Percentiles rank a stretch among this genome's conserved stretches.
Evolutionary conservation across 768 basidiomycete species (phyloP).

Genomic region (Tylopilus subfusipes): DNA sequence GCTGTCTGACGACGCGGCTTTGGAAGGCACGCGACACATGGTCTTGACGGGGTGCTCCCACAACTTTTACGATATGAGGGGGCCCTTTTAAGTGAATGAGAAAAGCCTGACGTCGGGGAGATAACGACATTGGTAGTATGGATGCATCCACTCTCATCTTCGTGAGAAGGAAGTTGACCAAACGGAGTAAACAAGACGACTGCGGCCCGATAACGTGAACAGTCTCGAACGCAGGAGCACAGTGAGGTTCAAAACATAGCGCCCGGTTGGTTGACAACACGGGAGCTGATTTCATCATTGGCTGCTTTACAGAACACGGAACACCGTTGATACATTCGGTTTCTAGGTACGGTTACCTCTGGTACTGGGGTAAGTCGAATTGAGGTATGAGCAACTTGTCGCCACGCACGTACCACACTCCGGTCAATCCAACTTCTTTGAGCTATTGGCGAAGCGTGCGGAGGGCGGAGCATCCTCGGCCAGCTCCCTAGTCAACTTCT

Average conservation of each 20-base stretch:
- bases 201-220: conserved; percentile 6
- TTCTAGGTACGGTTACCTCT: not conserved
- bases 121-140: conserved; percentile 1
- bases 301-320: not conserved
- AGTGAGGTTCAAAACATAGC: not conserved
- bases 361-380: not conserved
- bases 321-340: not conserved
- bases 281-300: too few relatives aligned
- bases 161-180: conserved; percentile 10
- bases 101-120: not conserved
- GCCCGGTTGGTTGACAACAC: too few relatives aligned
- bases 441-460: conserved; percentile 22
- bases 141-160: too few relatives aligned
- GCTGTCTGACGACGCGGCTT: conserved; percentile 8
- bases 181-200: not conserved
- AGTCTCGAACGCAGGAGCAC: not conserved
- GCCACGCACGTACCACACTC: conserved; percentile 1
- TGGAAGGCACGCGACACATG: conserved; percentile 7
- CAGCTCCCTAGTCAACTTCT: conserved; percentile 25
- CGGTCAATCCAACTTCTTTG: conserved; percentile 30
- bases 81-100: conserved; percentile 5
- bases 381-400: not conserved
- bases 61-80: not conserved
- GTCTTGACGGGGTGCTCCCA: not conserved
- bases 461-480: conserved; percentile 16